phyloP scores from a whole-genome alignment of 345 rosid species.

The Salix arbutifolia region DNA sequence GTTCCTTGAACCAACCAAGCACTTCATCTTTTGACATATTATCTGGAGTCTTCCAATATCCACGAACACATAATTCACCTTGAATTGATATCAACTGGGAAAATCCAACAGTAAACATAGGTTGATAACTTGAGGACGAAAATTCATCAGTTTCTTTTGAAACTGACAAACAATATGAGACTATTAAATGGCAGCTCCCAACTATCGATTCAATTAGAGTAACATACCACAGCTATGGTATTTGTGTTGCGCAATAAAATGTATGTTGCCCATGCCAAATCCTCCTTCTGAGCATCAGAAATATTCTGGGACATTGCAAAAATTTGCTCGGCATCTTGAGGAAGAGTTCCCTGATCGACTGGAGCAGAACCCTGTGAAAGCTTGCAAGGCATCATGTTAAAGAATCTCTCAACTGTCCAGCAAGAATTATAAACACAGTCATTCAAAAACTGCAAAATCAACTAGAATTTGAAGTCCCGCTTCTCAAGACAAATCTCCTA shows the following conservation, averaged over 20 bases:
- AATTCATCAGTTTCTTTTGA: too few species aligned
- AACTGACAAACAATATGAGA: not conserved
- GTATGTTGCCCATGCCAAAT: constrained; percentile 86
- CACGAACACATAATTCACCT: constrained; percentile 74
- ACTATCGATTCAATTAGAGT: not conserved
- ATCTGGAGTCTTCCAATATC: constrained; percentile 70
- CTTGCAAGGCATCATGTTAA: not conserved
- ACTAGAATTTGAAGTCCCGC: too few species aligned
- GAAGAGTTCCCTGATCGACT: constrained; percentile 43
- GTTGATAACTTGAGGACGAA: not conserved
- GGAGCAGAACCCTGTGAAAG: constrained; percentile 52
- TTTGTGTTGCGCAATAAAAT: constrained; percentile 77
- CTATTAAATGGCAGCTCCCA: not conserved
- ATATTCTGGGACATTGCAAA: constrained; percentile 56
- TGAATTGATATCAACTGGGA: constrained; percentile 51
- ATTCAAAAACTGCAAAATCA: too few species aligned
- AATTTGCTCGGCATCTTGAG: constrained; percentile 60
- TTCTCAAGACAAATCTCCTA: too few species aligned
- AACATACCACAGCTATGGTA: constrained; percentile 61
- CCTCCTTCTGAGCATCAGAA: constrained; percentile 48
- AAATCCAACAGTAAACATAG: constrained; percentile 5
- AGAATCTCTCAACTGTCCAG: not conserved
- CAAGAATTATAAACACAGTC: too few species aligned
- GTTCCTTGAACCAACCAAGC: constrained; percentile 58
- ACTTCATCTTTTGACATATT: constrained; percentile 40